Percentiles rank a stretch among this genome's conserved stretches.
Conservation (phyloP, 148 eudicot species). For the Bassia scoparia region DNA sequence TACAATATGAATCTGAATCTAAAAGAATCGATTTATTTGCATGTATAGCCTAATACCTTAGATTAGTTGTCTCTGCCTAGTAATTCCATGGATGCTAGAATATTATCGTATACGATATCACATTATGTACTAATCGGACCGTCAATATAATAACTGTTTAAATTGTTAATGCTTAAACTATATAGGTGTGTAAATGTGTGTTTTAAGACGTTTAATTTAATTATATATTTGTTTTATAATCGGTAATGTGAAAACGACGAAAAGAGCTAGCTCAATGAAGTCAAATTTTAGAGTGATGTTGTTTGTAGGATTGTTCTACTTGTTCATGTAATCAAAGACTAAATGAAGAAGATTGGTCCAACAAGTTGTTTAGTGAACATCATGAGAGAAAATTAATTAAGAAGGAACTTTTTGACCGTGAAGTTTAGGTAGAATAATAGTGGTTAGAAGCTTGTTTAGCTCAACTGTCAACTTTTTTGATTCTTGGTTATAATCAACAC, state of each 20-base stretch:
- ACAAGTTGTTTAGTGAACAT: background rate
- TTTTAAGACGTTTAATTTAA: no score
- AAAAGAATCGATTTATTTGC: background rate
- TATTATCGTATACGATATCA: background rate
- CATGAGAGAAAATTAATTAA: background rate
- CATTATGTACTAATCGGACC: background rate
- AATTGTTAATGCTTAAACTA: no score
- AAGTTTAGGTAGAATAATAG: conserved; percentile 18
- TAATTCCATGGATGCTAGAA: background rate
- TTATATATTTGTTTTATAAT: background rate
- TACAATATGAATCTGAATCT: conserved; percentile 10
- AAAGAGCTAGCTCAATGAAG: background rate
- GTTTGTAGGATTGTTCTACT: conserved; percentile 14
- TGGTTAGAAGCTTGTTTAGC: conserved; percentile 17
- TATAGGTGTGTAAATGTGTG: no score
- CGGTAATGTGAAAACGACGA: background rate
- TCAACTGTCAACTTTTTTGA: conserved; percentile 5
- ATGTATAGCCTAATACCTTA: background rate
- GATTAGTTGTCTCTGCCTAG: conserved; percentile 2
- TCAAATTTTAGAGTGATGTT: background rate
- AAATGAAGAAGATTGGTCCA: background rate
- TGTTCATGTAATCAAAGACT: conserved; percentile 15
- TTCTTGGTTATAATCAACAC: conserved; percentile 15
- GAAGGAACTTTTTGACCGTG: conserved; percentile 2
- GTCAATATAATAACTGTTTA: no score